These are phyloP conservation scores for Ampelocalamus luodianensis DNA, from an alignment of 176 grass and related monocot genomes.

Conservation along the genomic window DNA sequence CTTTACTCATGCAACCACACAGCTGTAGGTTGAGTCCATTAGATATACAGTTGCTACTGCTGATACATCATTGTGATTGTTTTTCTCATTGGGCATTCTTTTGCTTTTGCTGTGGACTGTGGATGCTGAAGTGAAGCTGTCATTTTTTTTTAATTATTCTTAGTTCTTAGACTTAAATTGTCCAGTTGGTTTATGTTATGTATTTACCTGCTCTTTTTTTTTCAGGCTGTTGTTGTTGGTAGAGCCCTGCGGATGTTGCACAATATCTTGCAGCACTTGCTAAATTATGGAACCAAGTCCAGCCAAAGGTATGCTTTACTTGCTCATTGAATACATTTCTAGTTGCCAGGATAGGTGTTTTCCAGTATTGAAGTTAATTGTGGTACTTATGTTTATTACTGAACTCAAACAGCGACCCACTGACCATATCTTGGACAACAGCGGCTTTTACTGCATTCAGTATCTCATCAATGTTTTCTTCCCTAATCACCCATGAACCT, in stretches of 20 bases:
- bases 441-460: not conserved
- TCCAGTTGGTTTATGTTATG: constrained; percentile 1
- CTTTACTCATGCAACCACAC: not conserved
- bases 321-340: constrained; percentile 15
- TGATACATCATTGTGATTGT: not conserved
- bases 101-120: constrained; percentile 5
- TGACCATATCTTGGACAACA: not conserved
- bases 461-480: not conserved
- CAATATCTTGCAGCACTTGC: constrained; percentile 62
- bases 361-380: constrained; percentile 5
- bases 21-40: constrained; percentile 2
- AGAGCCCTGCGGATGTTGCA: constrained; percentile 73
- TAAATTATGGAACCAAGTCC: constrained; percentile 51
- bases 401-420: not conserved
- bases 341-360: not conserved
- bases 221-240: constrained; percentile 69
- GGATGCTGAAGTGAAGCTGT: constrained; percentile 1
- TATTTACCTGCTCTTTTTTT: constrained; percentile 28
- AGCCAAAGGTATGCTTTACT: constrained; percentile 63
- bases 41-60: not conserved
- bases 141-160: not conserved
- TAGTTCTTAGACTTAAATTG: not conserved
- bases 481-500: not conserved
- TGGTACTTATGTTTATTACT: not conserved
- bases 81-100: not conserved